phyloP scores from a whole-genome alignment of 176 grass and related monocot genomes.

The Cocos nucifera region DNA sequence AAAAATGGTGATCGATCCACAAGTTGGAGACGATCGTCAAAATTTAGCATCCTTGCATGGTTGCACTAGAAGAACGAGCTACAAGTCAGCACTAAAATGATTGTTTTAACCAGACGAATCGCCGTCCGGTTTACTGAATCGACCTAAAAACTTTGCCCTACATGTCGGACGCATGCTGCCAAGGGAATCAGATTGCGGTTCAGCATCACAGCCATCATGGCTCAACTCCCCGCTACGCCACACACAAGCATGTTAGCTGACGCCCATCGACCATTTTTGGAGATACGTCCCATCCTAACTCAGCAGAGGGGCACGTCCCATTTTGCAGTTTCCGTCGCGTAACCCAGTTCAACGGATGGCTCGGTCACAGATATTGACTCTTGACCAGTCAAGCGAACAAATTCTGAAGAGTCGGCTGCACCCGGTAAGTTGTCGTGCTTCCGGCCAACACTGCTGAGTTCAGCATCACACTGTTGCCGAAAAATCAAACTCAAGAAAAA shows the following conservation, averaged over 20 bases:
- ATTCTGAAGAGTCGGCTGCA: slow-evolving; percentile 26
- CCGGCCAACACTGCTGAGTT: slow-evolving; percentile 33
- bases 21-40: no score
- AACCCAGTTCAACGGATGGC: slow-evolving; percentile 53
- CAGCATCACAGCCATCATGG: slow-evolving; percentile 38
- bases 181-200: slow-evolving; percentile 39
- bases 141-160: slow-evolving; percentile 59
- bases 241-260: slow-evolving; percentile 39
- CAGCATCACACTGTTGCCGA: slow-evolving; percentile 43
- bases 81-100: no score
- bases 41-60: no score
- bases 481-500: background rate
- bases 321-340: slow-evolving; percentile 34
- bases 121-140: background rate
- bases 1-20: no score
- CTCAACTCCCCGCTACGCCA: slow-evolving; percentile 73
- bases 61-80: no score
- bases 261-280: slow-evolving; percentile 27
- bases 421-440: slow-evolving; percentile 35
- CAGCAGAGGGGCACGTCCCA: slow-evolving; percentile 24
- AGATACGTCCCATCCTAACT: slow-evolving; percentile 62
- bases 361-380: slow-evolving; percentile 25
- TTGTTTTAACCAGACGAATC: no score
- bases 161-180: slow-evolving; percentile 71
- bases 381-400: slow-evolving; percentile 26